These are phyloP conservation scores for Lactarius sp. DNA, from an alignment of 768 basidiomycete species.

Conservation along the genomic window DNA sequence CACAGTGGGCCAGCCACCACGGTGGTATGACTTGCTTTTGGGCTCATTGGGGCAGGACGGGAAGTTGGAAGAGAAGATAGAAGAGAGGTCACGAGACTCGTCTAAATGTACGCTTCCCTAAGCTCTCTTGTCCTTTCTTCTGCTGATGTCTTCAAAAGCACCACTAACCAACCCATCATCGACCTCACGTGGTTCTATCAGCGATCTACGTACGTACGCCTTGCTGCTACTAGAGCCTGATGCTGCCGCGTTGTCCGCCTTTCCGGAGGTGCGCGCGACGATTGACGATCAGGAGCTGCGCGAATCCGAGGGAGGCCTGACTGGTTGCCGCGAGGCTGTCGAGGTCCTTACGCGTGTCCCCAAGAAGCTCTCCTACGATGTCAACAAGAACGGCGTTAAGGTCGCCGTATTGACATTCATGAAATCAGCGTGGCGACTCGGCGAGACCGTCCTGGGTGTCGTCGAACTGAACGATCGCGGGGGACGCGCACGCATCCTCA, in stretches of 20 bases:
- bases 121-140: background rate
- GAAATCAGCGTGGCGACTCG: conserved; percentile 86
- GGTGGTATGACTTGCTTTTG: conserved; percentile 13
- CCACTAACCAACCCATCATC: background rate
- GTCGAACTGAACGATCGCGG: conserved; percentile 76
- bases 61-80: conserved; percentile 20
- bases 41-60: conserved; percentile 14
- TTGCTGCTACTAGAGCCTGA: conserved; percentile 20
- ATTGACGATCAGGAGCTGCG: conserved; percentile 29
- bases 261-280: conserved; percentile 2
- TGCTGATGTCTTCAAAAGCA: conserved; percentile 5
- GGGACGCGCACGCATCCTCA: conserved; percentile 72
- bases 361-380: conserved; percentile 93
- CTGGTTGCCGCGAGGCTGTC: conserved; percentile 77
- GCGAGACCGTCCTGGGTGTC: conserved; percentile 87
- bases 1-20: conserved; percentile 19
- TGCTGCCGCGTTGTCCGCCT: conserved; percentile 6
- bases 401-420: conserved; percentile 91
- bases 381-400: conserved; percentile 85
- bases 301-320: conserved; percentile 44
- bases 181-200: conserved; percentile 14
- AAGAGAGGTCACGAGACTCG: conserved; percentile 11
- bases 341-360: conserved; percentile 87
- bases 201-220: conserved; percentile 21
- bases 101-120: conserved; percentile 12